These are phyloP conservation scores for Scutellaria galericulata DNA, from an alignment of 257 asterid species.

Conservation along the genomic window DNA sequence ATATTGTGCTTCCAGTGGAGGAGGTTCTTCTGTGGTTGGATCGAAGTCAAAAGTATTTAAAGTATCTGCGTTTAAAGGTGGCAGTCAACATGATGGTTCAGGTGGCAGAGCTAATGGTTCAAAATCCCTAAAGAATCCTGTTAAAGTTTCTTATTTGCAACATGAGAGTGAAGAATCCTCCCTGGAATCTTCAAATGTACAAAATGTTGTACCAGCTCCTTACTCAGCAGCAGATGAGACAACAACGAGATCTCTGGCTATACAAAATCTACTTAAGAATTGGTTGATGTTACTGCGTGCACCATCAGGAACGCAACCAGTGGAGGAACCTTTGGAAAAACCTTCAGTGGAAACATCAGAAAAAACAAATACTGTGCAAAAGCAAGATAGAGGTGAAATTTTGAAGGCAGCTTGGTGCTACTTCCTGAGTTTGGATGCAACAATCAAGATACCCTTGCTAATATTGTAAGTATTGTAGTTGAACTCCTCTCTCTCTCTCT, in stretches of 20 bases:
- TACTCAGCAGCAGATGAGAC: conserved; percentile 57
- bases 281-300: conserved; percentile 73
- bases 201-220: conserved; percentile 59
- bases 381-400: conserved; percentile 46
- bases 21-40: conserved; percentile 55
- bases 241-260: conserved; percentile 58
- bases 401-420: conserved; percentile 59
- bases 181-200: conserved; percentile 62
- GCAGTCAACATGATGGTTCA: conserved; percentile 61
- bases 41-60: conserved; percentile 58
- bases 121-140: conserved; percentile 59
- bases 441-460: conserved; percentile 73
- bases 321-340: conserved; percentile 52
- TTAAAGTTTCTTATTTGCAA: conserved; percentile 68
- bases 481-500: conserved; percentile 21
- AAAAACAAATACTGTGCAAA: conserved; percentile 41
- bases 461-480: conserved; percentile 65
- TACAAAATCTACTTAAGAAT: conserved; percentile 69
- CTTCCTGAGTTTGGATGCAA: conserved; percentile 68
- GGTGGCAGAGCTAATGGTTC: conserved; percentile 66
- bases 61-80: conserved; percentile 82
- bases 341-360: conserved; percentile 51
- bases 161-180: conserved; percentile 66
- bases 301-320: conserved; percentile 46
- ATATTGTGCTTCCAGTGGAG: conserved; percentile 56